Evolutionary conservation across 768 basidiomycete genomes (phyloP), one percentile per base, ranked within the genome.

Genomic region (Lentinus tigrinus): DNA sequence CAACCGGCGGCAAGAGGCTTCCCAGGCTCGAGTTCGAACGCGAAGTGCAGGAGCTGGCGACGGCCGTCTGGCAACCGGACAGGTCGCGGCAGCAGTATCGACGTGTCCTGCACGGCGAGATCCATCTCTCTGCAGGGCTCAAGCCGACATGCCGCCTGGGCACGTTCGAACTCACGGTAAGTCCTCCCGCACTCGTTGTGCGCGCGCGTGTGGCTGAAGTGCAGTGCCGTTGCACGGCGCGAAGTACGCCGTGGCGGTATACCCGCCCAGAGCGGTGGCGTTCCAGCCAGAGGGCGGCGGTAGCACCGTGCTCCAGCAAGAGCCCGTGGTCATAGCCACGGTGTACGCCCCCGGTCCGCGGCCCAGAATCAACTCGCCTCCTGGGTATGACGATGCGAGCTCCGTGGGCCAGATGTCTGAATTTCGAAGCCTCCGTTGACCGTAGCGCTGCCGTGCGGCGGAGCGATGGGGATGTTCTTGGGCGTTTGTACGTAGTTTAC

Each of bases 161-260:
- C 24, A 60, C 52, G 36, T 65, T 65, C 47, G 56, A 56, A 46
- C 54, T 65, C 19, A 44, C 58, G 50, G 66, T 67, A 23, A 48
- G 64, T 52, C 26, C 21, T 42, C 23, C 46, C 17, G 47, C 27
- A 3, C 27, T 3, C 34, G 28, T 3, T 19, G 28, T 34, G 19
- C 19, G 34, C 49, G 34, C 52, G 52, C 40, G 14, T 31, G n/a
- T 31, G 26, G 2, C 26, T 24, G 27, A 44, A 46, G 26, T 13
- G 24, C n/a, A 34, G 40, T 46, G 21, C 40, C 40, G 19, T 14
- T 11, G 37, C 16, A 31, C 19, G 40, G 17, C 9, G 23, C 53
- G 24, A 56, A 62, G 61, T 58, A 62, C 34, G 46, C 49, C 23
- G 53, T 56, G 23, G 57, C 43, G 4, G 43, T 58, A 14, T 58